Evolutionary conservation across 306 rosid genomes (phyloP).

Genomic region (Cucurbita maxima): DNA sequence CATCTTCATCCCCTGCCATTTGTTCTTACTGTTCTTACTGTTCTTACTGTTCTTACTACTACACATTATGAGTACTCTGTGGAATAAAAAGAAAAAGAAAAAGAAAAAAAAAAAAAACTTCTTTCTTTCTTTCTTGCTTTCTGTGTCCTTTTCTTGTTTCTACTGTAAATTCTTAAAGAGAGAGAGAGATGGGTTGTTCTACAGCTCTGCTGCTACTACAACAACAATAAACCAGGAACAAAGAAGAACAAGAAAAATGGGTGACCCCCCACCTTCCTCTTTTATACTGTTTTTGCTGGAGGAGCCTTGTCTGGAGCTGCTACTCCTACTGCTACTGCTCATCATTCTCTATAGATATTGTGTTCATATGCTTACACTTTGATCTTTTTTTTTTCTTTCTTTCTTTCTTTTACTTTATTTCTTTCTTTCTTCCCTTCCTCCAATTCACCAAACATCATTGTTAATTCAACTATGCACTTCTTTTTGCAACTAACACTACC

Average conservation of each 20-base stretch:
- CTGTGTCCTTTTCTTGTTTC: slow-evolving; percentile 11
- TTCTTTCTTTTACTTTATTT: background rate
- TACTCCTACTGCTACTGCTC: background rate
- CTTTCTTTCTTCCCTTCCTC: background rate
- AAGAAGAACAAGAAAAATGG: slow-evolving; percentile 14
- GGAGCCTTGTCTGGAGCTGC: background rate
- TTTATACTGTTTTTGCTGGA: slow-evolving; percentile 36
- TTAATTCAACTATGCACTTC: background rate
- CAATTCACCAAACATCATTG: slow-evolving; percentile 1
- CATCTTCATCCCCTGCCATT: slow-evolving; percentile 3
- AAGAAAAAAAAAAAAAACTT: background rate
- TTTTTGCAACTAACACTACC: background rate
- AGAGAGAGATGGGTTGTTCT: slow-evolving; percentile 21
- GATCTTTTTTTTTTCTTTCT: background rate
- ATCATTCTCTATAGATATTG: slow-evolving; percentile 3
- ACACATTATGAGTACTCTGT: slow-evolving; percentile 19
- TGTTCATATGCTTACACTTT: background rate
- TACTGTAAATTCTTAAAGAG: slow-evolving; percentile 55
- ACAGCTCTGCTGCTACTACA: slow-evolving; percentile 9
- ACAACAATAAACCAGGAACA: slow-evolving; percentile 25
- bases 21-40: background rate
- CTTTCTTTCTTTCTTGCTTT: background rate
- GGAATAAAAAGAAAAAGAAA: background rate
- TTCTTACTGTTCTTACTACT: slow-evolving; percentile 13
- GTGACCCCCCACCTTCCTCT: slow-evolving; percentile 35